Base-by-base conservation (phyloP, 225 moss, liverwort and hornwort species). In the Lunularia cruciata region DNA sequence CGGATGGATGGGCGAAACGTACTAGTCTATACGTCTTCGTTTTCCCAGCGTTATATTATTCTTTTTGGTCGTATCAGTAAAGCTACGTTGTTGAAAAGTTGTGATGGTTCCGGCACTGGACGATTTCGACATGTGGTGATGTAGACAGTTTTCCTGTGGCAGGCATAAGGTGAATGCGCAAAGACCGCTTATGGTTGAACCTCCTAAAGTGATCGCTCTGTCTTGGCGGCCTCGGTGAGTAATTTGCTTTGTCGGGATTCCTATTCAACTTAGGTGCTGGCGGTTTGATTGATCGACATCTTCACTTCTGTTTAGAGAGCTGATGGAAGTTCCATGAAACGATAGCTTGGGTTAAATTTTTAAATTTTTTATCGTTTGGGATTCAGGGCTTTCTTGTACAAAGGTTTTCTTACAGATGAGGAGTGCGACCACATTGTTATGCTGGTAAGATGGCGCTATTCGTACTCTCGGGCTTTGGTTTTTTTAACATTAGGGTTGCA, bases 371-470 rank as follows among this genome's bases (percentile, higher is more conserved):
- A 60, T 55, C 6, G 6, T 31, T 0, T 26, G 19, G 11, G 31
- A 45, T 72, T 12, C 53, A 84, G 84, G 62, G 93, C 89, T 39
- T 98, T 93, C 72, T 33, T 98, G 54, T 73, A 93, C 72, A 91
- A 89, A 71, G 74, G 62, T n/a, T 98, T 98, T 47, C 78, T 98
- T 72, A 88, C 91, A 22, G 84, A 89, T 68, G 85, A 85, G 19
- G 98, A 98, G 76, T 98, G 98, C 47, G 90, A 91, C n/a, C 98
- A 98, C 60, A 72, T 98, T 74, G 86, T 93, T 58, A 55, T 63
- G 72, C 79, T 98, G 69, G 81, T 81, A 65, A 60, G 76, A 43
- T 20, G 36, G 26, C 42, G 22, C 59, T n/a, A 14, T 34, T 60
- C 59, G 32, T 60, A 32, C 13, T 58, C 37, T 19, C 22, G 47